Evolutionary conservation across 257 asterid species (phyloP), one percentile per base, ranked within the genome.

Genomic region (Mitragyna speciosa): DNA sequence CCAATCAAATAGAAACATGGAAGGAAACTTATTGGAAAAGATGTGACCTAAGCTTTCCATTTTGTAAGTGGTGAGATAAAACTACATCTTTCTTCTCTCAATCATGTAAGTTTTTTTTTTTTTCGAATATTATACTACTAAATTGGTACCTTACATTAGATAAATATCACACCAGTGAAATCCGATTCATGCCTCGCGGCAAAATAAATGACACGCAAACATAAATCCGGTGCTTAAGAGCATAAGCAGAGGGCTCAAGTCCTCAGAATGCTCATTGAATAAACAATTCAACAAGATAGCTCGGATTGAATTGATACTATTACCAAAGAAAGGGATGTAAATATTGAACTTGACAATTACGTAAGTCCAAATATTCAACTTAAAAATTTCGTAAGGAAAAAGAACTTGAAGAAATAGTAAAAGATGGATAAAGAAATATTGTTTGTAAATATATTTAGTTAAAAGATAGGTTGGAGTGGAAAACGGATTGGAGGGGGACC

Each of bases 401-500:
- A 66, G 19, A 72, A 73, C 36, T 5, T 7, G 26, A 43, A 66
- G 20, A 30, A 52, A 58, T 61, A 54, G n/a, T 31, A 24, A 65
- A 31, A 76, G 31, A 54, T 14, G 48, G 24, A 20, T 51, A 43
- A 61, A 61, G 7, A 26, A 63, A 30, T 10, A 58, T 43, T 51
- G 82, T 81, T 77, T 76, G 72, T 82, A 76, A 64, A 83, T 5
- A 24, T 16, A 66, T 9, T 43, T 24, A 70, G 56, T 41, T 70
- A 39, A 70, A 19, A 31, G 33, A 61, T 80, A 76, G 92, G 87
- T 93, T 86, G 97, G 97, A 93, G 97, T 90, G 93, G 97, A 88
- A 92, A 92, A 94, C 97, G 96, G 97, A 90, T 90, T 90, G 89
- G 94, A 90, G 90, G 91, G 87, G 98, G 95, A 91, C 94, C 92